These are phyloP conservation scores for Microsporum audouinii DNA, from an alignment of 2,329 filamentous ascomycete genomes.

Conservation along the genomic window DNA sequence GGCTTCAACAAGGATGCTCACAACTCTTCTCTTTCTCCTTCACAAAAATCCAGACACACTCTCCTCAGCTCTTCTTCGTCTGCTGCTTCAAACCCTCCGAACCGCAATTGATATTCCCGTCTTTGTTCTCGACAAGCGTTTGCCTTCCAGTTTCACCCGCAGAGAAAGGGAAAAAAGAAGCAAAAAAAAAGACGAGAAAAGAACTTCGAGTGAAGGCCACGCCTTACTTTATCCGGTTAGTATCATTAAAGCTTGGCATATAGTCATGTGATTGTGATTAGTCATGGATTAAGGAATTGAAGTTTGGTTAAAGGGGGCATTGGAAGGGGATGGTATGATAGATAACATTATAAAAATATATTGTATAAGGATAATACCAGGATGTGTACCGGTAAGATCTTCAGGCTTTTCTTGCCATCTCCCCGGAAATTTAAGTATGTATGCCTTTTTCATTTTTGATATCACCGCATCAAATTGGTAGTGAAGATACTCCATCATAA, in stretches of 20 bases:
- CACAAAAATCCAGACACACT: background rate
- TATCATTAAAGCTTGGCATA: background rate
- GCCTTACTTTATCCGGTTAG: background rate
- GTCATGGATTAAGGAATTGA: background rate
- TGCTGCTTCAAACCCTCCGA: constrained; percentile 14
- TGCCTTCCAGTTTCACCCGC: background rate
- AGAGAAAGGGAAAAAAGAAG: background rate
- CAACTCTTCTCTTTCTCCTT: background rate
- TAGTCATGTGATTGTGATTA: background rate
- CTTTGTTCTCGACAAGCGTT: constrained; percentile 3
- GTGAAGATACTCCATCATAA: background rate
- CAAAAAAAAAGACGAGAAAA: background rate
- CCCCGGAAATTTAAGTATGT: too few relatives aligned
- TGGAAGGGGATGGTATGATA: too few relatives aligned
- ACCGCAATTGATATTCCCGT: constrained; percentile 8
- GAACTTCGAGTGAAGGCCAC: too few relatives aligned
- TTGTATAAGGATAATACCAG: too few relatives aligned
- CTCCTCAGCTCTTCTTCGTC: constrained; percentile 2
- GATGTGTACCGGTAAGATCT: too few relatives aligned
- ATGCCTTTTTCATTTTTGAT: too few relatives aligned
- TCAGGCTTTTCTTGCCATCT: too few relatives aligned
- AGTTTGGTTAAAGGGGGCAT: too few relatives aligned
- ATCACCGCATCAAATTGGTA: background rate
- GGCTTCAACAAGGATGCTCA: background rate
- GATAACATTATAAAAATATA: too few relatives aligned